These are phyloP conservation scores for Trichocladium uniseriatum DNA, from an alignment of 495 filamentous ascomycete genomes.

Conservation along the genomic window DNA sequence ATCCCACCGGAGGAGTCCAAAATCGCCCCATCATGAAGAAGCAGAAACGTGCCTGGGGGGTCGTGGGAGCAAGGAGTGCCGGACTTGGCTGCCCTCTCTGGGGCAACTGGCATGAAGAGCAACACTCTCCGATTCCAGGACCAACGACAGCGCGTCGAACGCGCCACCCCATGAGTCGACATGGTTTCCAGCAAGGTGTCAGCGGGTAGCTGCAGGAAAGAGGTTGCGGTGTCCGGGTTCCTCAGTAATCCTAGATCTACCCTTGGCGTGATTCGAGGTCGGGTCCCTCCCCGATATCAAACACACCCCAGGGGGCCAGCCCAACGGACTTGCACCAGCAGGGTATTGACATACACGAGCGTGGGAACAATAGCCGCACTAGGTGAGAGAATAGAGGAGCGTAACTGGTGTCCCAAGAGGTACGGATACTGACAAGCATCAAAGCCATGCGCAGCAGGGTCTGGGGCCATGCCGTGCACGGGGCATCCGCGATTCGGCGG, in stretches of 20 bases:
- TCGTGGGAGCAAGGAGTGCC: neutral
- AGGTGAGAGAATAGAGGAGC: neutral
- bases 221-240: slow-evolving; percentile 4
- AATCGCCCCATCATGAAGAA: neutral
- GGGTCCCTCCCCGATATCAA: neutral
- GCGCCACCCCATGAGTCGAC: neutral
- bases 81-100: neutral
- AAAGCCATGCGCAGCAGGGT: no score
- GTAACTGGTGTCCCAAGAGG: no score
- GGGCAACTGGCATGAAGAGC: neutral
- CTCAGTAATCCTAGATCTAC: neutral
- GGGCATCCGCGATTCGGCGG: slow-evolving; percentile 22
- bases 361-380: neutral
- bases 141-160: neutral
- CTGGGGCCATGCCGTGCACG: no score
- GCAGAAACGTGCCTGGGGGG: neutral
- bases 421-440: no score
- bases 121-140: neutral
- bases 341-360: neutral
- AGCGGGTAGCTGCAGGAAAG: slow-evolving; percentile 13
- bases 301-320: neutral
- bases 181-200: slow-evolving; percentile 1
- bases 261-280: slow-evolving; percentile 2
- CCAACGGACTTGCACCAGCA: neutral
- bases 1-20: slow-evolving; percentile 8